Evolutionary conservation across 2,329 filamentous ascomycete genomes (phyloP).

Genomic region (Didymellaceae sp.): DNA sequence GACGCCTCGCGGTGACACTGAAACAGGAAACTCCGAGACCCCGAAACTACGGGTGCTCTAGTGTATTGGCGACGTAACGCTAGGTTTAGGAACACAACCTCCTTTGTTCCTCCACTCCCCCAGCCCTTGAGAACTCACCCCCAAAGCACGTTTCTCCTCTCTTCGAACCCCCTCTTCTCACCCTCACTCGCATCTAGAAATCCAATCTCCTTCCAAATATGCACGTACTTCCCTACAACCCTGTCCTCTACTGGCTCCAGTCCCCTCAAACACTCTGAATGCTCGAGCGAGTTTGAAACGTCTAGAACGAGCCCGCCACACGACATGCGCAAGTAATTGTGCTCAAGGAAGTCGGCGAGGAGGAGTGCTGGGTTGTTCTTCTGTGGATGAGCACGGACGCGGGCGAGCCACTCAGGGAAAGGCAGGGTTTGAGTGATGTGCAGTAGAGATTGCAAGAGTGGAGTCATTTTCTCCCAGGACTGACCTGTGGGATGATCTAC

Average conservation of each 20-base stretch:
- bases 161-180: background rate
- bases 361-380: background rate
- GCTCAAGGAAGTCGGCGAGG: background rate
- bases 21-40: no score
- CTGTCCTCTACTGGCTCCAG: background rate
- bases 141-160: background rate
- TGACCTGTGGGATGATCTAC: slow-evolving; percentile 55
- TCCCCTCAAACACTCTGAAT: background rate
- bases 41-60: no score
- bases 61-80: no score
- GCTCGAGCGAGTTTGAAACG: background rate
- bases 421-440: background rate
- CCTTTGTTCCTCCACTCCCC: no score
- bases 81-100: no score
- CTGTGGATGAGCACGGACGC: background rate
- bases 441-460: background rate
- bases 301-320: background rate
- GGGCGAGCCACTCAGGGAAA: background rate
- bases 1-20: no score
- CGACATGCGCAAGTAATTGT: background rate
- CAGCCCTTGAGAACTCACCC: background rate
- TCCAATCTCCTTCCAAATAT: background rate
- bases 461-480: slow-evolving; percentile 49
- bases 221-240: background rate
- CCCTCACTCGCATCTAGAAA: background rate